Evolutionary conservation across 805 yeast species (phyloP), one percentile per base, ranked within the genome.

Genomic region (Brettanomyces custersianus): DNA sequence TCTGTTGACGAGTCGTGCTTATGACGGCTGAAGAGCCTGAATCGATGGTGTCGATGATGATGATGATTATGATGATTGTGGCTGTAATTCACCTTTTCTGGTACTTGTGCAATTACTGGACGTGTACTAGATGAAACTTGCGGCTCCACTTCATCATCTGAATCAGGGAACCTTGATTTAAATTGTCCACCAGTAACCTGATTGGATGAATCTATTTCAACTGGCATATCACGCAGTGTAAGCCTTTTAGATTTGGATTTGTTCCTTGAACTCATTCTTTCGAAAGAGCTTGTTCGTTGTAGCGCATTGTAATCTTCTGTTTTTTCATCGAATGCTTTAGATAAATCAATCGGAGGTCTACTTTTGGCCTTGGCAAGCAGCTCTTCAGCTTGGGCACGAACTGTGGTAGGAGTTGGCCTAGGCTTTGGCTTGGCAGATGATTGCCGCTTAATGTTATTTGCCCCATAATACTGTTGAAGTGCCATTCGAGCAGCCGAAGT

Each of bases 151-250:
- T 77, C 84, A 11, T 79, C 77, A 47, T 77, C 83, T 3, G 82
- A 75, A 49, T 79, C 86, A 4, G 62, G 64, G 42, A 77, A 70
- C 45, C 84, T 63, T 1, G 85, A 77, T 38, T 59, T 68, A 54
- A 65, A 70, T 17, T 18, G 24, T 9, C 17, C 24, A 9, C 13
- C 24, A 12, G 15, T 4, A 12, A 11, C 33, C 15, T 8, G 12
- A 16, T 12, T 17, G 7, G 19, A 10, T 5, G 19, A 23, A 15
- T 17, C 31, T n/a, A n/a, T n/a, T n/a, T n/a, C n/a, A 18, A 7
- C 15, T 17, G 13, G 7, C 7, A 13, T 6, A 20, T 25, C 35
- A 7, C 35, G 11, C 7, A 33, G 29, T 13, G 35, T 33, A 12
- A 23, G 12, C 10, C 35, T 13, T n/a, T 20, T 33, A 35, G 33